Evolutionary conservation across 768 basidiomycete species (phyloP).

Genomic region (Mycena galopus): DNA sequence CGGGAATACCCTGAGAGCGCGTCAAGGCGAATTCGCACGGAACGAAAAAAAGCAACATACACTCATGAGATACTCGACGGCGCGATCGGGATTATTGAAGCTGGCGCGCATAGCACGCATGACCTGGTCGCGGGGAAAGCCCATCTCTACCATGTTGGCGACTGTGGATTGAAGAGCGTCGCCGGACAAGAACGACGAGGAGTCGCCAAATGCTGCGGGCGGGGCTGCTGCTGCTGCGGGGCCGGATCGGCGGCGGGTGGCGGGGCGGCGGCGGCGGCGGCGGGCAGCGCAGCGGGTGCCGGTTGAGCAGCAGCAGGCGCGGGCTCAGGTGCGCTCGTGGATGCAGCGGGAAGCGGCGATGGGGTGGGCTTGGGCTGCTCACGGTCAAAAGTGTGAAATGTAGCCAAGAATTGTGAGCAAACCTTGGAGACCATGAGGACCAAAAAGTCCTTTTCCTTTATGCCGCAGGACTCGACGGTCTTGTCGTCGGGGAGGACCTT

Average conservation of each 20-base stretch:
- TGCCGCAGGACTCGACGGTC: slow-evolving; percentile 86
- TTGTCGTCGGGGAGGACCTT: slow-evolving; percentile 93
- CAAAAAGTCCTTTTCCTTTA: slow-evolving; percentile 99
- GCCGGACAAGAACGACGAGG: slow-evolving; percentile 81
- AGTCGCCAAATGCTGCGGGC: slow-evolving; percentile 57
- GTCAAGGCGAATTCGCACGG: neutral
- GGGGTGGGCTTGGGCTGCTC: slow-evolving; percentile 70
- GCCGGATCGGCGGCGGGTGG: slow-evolving; percentile 50
- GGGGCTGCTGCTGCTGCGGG: slow-evolving; percentile 45
- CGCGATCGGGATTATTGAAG: slow-evolving; percentile 97
- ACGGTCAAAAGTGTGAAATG: neutral
- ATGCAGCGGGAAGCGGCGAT: slow-evolving; percentile 45
- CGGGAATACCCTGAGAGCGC: slow-evolving; percentile 81
- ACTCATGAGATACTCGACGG: slow-evolving; percentile 97
- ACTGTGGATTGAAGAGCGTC: slow-evolving; percentile 82
- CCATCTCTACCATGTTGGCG: slow-evolving; percentile 93
- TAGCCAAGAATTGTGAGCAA: slow-evolving; percentile 27
- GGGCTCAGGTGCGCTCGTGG: slow-evolving; percentile 39
- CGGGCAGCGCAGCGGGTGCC: slow-evolving; percentile 48
- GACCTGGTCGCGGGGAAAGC: slow-evolving; percentile 89
- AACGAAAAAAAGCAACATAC: slow-evolving; percentile 59
- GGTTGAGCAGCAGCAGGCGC: slow-evolving; percentile 45
- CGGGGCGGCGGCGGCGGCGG: slow-evolving; percentile 50
- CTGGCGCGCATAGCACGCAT: slow-evolving; percentile 89
- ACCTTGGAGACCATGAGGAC: slow-evolving; percentile 99